Base-by-base conservation (phyloP, 805 yeast genomes). In the Sugiyamaella smithiae region DNA sequence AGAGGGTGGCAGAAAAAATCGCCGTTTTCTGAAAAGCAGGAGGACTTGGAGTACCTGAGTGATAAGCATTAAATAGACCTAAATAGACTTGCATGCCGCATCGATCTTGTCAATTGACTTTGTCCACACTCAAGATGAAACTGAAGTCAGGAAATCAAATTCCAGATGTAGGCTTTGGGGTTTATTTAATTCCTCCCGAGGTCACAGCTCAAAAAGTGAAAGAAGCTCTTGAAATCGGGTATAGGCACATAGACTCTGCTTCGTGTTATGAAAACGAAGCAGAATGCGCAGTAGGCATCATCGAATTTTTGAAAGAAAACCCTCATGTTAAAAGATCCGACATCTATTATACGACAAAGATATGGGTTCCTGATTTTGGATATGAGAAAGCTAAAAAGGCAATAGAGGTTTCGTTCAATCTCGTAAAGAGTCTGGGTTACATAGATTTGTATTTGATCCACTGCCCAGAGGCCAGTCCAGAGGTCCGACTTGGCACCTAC, bases 211-310 rank as follows among this genome's bases (percentile, higher is more conserved):
- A 71, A 0, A 59, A 80, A 9, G 84, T 82, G 0, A 72, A 77
- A 55, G 62, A 71, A 25, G 93, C 90, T 1, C 71, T 86, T 50
- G 65, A 71, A 26, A 68, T 63, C 11, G 95, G 95, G 0, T 86
- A 84, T 63, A 75, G 93, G 56, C 91, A 83, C 62, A 69, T 86
- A 52, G 93, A 87, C 61, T 70, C 82, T 20, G 96, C 95, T 7
- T 78, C 73, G n/a, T 65, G 66, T 16, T 87, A 87, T 66, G 69
- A 70, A 2, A 87, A 85, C 65, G 88, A 85, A 60, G 56, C 53
- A 8, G 84, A 80, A 53, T 80, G 79, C 5, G 81, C 81, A 9
- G 71, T 74, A 35, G 93, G 84, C 4, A 76, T 85, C 36, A 62
- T 69, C 7, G 60, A 66, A 40, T 85, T 80, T 71, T 51, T 82